phyloP scores from a whole-genome alignment of 2,329 filamentous ascomycete genomes.

The Zelopaecilomyces penicillatus region DNA sequence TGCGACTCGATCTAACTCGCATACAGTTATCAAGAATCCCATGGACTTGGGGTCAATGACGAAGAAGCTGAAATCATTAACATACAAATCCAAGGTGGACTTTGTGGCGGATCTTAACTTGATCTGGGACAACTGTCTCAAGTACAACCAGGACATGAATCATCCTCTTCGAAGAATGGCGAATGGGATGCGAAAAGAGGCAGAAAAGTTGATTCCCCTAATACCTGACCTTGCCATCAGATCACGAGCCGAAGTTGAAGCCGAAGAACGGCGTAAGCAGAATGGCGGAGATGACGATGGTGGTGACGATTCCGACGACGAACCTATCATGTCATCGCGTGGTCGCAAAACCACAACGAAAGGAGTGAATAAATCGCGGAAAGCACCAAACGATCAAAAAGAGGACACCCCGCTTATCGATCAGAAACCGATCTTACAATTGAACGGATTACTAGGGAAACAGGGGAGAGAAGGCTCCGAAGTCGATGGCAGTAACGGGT shows the following conservation, averaged over 20 bases:
- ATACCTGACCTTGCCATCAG: conserved; percentile 90
- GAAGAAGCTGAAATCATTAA: conserved; percentile 80
- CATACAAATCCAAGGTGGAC: conserved; percentile 83
- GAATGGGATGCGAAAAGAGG: conserved; percentile 93
- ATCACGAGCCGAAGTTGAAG: conserved; percentile 89
- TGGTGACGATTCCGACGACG: conserved; percentile 88
- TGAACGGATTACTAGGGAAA: conserved; percentile 55
- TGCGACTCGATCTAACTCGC: conserved; percentile 14
- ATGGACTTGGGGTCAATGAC: conserved; percentile 99
- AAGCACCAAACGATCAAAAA: conserved; percentile 62
- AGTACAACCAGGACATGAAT: conserved; percentile 84
- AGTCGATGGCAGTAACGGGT: conserved; percentile 75
- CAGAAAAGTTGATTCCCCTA: conserved; percentile 88
- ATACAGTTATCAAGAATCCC: conserved; percentile 78
- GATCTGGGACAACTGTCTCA: conserved; percentile 95
- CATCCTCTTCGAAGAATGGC: conserved; percentile 89
- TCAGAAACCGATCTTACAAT: conserved; percentile 62
- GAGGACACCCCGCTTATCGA: conserved; percentile 74
- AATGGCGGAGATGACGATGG: conserved; percentile 76
- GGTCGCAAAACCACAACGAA: conserved; percentile 77
- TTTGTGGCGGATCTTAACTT: conserved; percentile 90
- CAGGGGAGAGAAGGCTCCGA: conserved; percentile 66
- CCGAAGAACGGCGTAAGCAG: conserved; percentile 75
- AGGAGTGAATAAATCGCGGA: conserved; percentile 68
- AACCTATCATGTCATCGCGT: conserved; percentile 95